phyloP scores from a whole-genome alignment of 192 early-diverging fungal species.

The Jimgerdemannia lactiflua region DNA sequence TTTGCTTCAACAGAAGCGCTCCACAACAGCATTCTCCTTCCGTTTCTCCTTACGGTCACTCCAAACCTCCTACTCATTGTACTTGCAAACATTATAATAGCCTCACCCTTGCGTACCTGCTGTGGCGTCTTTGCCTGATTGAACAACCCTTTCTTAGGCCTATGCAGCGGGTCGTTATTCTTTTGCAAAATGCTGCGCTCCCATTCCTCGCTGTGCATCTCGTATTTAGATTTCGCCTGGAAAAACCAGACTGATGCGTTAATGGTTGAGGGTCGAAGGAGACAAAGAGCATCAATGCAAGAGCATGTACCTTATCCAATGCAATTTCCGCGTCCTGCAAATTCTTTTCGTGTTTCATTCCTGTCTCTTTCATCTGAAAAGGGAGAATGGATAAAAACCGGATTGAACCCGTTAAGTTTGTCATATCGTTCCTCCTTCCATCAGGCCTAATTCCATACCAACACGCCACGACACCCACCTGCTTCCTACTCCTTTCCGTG shows the following conservation, averaged over 20 bases:
- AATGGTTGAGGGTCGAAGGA: neutral
- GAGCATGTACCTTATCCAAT: conserved; percentile 73
- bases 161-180: conserved; percentile 32
- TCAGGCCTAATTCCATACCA: neutral
- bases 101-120: conserved; percentile 45
- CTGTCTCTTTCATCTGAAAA: conserved; percentile 61
- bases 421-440: too few relatives aligned
- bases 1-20: too few relatives aligned
- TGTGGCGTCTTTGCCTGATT: conserved; percentile 50
- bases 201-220: conserved; percentile 80
- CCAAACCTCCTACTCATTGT: too few relatives aligned
- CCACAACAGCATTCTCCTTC: too few relatives aligned
- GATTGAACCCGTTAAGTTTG: neutral
- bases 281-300: neutral
- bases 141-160: conserved; percentile 46
- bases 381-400: conserved; percentile 38
- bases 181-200: conserved; percentile 68
- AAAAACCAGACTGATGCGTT: neutral
- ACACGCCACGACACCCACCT: conserved; percentile 33
- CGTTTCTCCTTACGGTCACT: too few relatives aligned
- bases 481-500: conserved; percentile 75
- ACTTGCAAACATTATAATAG: conserved; percentile 2
- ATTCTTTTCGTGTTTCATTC: conserved; percentile 67
- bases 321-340: conserved; percentile 73
- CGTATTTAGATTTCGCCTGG: conserved; percentile 69